Percentiles rank a stretch among this genome's conserved stretches.
Conservation (phyloP, 306 rosid species). For the Inga leiocalycina region DNA sequence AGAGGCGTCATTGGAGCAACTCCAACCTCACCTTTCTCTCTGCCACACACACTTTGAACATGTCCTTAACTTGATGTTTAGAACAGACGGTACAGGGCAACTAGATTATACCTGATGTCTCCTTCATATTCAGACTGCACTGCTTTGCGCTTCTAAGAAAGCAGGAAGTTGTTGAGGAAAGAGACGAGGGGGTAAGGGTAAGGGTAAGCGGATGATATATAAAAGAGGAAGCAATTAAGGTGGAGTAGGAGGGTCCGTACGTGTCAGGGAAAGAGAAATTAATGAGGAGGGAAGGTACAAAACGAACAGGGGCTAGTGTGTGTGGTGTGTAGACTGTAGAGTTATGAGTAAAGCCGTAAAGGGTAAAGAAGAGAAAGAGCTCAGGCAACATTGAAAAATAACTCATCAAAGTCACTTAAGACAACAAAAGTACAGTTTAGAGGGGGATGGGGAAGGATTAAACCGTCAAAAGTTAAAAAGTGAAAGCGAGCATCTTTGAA, state of each 20-base stretch:
- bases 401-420: no score
- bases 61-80: background rate
- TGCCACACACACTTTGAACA: background rate
- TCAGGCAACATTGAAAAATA: no score
- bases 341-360: background rate
- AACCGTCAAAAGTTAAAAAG: background rate
- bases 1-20: conserved; percentile 36
- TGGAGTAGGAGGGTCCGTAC: background rate
- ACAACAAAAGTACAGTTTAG: no score
- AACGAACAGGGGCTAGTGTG: background rate
- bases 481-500: background rate
- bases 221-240: background rate
- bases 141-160: no score
- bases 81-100: background rate
- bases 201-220: background rate
- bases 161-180: no score
- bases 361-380: background rate
- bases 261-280: background rate
- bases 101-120: background rate
- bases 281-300: background rate
- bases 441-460: background rate
- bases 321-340: background rate
- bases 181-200: background rate
- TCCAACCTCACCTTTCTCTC: conserved; percentile 25
- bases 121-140: background rate